phyloP scores from a whole-genome alignment of 2,329 filamentous ascomycete genomes.

The Fusarium euwallaceae region DNA sequence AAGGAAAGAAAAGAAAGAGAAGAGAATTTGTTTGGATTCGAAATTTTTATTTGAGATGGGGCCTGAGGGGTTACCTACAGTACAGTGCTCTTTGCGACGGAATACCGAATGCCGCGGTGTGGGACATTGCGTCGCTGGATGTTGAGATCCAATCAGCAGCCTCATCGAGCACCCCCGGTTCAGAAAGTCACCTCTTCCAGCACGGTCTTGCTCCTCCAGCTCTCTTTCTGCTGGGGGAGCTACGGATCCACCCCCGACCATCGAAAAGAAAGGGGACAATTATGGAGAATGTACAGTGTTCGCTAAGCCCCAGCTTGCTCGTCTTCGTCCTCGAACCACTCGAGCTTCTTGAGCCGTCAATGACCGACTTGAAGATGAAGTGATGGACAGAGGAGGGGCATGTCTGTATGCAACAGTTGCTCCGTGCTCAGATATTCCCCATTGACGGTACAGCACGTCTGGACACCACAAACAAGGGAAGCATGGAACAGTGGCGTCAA shows the following conservation, averaged over 20 bases:
- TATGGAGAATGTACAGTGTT: conserved; percentile 17
- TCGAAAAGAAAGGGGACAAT: conserved; percentile 22
- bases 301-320: conserved; percentile 12
- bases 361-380: conserved; percentile 9
- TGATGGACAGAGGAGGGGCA: background rate
- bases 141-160: conserved; percentile 39
- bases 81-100: conserved; percentile 13
- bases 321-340: conserved; percentile 15
- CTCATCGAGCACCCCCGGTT: conserved; percentile 10
- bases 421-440: conserved; percentile 25
- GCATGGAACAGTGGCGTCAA: conserved; percentile 30
- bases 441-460: conserved; percentile 6
- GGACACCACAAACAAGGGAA: conserved; percentile 14
- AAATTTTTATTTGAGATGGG: conserved; percentile 46
- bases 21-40: conserved; percentile 22
- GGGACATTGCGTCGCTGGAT: conserved; percentile 28
- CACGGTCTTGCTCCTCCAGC: conserved; percentile 13
- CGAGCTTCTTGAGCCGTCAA: conserved; percentile 28
- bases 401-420: background rate
- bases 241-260: conserved; percentile 20
- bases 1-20: conserved; percentile 46
- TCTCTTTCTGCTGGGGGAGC: conserved; percentile 21
- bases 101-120: conserved; percentile 39
- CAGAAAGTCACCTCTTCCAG: background rate
- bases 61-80: conserved; percentile 16